Conservation (phyloP, 768 basidiomycete genomes). For the Crepidotus variabilis region DNA sequence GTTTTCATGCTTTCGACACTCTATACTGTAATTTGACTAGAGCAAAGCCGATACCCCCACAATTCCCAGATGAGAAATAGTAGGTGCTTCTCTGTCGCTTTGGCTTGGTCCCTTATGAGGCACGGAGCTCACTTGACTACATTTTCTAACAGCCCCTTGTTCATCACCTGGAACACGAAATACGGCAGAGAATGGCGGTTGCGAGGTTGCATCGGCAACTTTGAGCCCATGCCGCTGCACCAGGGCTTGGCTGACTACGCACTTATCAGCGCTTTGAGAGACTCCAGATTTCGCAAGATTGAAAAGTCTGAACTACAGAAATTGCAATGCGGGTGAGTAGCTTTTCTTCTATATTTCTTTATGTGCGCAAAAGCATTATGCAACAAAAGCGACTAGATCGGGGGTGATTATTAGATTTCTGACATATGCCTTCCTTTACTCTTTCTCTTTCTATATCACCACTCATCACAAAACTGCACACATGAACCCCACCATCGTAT, state of each 20-base stretch:
- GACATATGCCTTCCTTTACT: conserved; percentile 8
- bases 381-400: neutral
- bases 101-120: neutral
- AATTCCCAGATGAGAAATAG: conserved; percentile 77
- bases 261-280: conserved; percentile 85
- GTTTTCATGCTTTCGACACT: conserved; percentile 78
- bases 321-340: conserved; percentile 83
- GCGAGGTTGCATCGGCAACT: conserved; percentile 94
- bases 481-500: neutral
- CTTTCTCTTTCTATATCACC: neutral
- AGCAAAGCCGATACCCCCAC: conserved; percentile 52
- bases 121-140: conserved; percentile 5
- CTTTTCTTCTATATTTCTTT: conserved; percentile 3
- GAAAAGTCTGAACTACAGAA: conserved; percentile 68
- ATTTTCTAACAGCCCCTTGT: conserved; percentile 64
- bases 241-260: conserved; percentile 89
- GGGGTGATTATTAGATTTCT: conserved; percentile 5
- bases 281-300: conserved; percentile 82
- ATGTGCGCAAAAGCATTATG: neutral
- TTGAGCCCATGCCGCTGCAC: conserved; percentile 68
- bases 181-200: conserved; percentile 60
- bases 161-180: conserved; percentile 93
- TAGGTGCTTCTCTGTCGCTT: conserved; percentile 32
- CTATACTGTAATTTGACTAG: conserved; percentile 72
- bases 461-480: neutral